Evolutionary conservation across 2,329 filamentous ascomycete species (phyloP).

Genomic region (Hymenotorrendiella dingleyae): DNA sequence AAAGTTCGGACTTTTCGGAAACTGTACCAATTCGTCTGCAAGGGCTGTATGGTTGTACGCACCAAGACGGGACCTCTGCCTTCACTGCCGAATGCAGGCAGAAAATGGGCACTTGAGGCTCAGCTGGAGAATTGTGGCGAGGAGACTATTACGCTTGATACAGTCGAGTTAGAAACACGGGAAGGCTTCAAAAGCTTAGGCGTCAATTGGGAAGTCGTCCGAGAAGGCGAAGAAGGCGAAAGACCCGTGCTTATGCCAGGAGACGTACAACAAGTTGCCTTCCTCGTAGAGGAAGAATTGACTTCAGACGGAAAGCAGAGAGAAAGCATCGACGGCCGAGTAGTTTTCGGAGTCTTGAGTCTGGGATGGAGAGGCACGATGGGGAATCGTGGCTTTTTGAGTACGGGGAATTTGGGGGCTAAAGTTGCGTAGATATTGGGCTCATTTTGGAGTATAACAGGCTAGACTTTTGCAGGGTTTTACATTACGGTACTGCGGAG

Average conservation of each 20-base stretch:
- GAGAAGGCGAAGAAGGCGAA: conserved; percentile 37
- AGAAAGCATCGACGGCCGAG: conserved; percentile 47
- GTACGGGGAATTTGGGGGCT: conserved; percentile 72
- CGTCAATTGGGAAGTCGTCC: conserved; percentile 50
- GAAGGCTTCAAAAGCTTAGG: conserved; percentile 45
- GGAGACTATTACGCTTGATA: conserved; percentile 71
- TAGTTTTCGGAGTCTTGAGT: conserved; percentile 72
- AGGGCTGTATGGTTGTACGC: conserved; percentile 80
- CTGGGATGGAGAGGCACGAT: conserved; percentile 87
- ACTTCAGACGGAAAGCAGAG: conserved; percentile 30
- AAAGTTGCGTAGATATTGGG: too few relatives aligned
- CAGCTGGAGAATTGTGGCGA: conserved; percentile 95
- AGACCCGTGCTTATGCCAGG: conserved; percentile 55
- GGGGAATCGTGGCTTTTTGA: conserved; percentile 82
- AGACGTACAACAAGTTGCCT: conserved; percentile 62
- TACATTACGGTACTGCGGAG: too few relatives aligned
- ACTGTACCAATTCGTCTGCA: conserved; percentile 93
- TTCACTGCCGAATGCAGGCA: too few relatives aligned
- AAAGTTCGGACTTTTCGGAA: conserved; percentile 85
- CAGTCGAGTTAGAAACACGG: conserved; percentile 49
- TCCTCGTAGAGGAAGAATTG: conserved; percentile 43
- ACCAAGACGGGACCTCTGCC: conserved; percentile 68
- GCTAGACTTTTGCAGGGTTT: too few relatives aligned
- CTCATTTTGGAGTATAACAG: too few relatives aligned
- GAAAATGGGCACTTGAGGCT: conserved; percentile 75